phyloP scores from a whole-genome alignment of 2,329 filamentous ascomycete species.

The Acephala macrosclerotiorum region DNA sequence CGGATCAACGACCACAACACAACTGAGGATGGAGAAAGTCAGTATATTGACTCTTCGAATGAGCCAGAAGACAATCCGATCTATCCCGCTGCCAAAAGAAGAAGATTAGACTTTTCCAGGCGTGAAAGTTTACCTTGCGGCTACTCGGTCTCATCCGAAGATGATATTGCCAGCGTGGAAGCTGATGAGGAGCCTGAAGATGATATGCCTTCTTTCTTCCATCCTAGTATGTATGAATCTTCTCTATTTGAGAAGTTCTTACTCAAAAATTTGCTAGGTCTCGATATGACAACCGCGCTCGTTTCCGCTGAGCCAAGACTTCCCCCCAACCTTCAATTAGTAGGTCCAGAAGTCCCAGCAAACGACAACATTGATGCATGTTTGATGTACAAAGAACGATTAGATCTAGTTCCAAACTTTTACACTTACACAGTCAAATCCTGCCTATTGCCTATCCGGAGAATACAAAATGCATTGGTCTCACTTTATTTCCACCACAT shows the following conservation, averaged over 20 bases:
- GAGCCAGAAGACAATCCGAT: constrained; percentile 4
- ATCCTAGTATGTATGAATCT: neutral
- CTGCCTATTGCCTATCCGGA: constrained; percentile 20
- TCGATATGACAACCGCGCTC: constrained; percentile 24
- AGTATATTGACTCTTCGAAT: constrained; percentile 3
- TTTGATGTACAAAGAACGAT: constrained; percentile 15
- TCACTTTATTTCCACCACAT: constrained; percentile 25
- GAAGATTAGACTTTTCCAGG: neutral
- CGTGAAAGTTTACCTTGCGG: neutral
- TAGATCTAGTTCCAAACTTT: constrained; percentile 22
- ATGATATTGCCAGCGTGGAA: neutral
- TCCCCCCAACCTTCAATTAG: neutral
- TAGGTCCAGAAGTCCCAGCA: neutral
- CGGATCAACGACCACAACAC: neutral
- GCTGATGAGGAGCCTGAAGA: neutral
- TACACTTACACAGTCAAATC: constrained; percentile 21
- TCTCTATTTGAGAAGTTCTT: neutral
- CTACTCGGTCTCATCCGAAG: neutral
- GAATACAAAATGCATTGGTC: constrained; percentile 24
- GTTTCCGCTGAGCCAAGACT: constrained; percentile 13
- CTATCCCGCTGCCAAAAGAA: constrained; percentile 3
- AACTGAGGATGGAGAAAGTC: neutral
- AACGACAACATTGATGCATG: constrained; percentile 1
- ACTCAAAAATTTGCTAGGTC: constrained; percentile 1
- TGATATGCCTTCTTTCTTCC: constrained; percentile 4